phyloP scores from a whole-genome alignment of 495 filamentous ascomycete species.

The Neurospora hispaniola region DNA sequence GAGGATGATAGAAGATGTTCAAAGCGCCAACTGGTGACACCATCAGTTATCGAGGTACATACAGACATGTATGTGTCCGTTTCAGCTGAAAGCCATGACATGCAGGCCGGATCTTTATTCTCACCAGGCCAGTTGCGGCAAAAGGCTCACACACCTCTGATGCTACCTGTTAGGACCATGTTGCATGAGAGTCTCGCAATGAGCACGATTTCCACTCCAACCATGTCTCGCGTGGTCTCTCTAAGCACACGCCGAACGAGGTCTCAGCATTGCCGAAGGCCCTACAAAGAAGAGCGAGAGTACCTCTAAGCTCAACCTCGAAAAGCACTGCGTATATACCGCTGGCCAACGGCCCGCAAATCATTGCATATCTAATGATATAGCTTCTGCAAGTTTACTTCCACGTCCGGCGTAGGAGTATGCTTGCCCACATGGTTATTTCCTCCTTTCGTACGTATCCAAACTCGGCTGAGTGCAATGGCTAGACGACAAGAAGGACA shows the following conservation, averaged over 20 bases:
- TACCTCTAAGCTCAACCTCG: background rate
- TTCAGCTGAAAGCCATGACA: background rate
- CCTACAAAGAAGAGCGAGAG: background rate
- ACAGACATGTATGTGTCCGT: background rate
- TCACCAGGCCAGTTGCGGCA: background rate
- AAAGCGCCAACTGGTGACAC: background rate
- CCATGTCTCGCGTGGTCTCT: background rate
- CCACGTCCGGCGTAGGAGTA: conserved; percentile 3
- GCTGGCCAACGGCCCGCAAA: background rate
- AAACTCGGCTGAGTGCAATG: background rate
- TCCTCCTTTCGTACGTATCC: background rate
- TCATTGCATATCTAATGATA: conserved; percentile 12
- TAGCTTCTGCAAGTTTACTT: conserved; percentile 12
- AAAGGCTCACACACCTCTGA: background rate
- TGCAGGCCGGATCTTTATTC: background rate
- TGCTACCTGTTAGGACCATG: background rate
- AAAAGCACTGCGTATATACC: background rate
- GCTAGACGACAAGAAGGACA: background rate
- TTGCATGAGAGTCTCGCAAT: background rate
- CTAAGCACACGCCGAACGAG: conserved; percentile 5
- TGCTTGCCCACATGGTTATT: conserved; percentile 1
- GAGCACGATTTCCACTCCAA: background rate
- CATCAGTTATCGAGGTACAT: background rate
- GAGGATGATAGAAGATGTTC: background rate
- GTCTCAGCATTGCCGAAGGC: conserved; percentile 12